Base-by-base conservation (phyloP, 2,329 filamentous ascomycete genomes). In the Cladosporium cucumerinum region DNA sequence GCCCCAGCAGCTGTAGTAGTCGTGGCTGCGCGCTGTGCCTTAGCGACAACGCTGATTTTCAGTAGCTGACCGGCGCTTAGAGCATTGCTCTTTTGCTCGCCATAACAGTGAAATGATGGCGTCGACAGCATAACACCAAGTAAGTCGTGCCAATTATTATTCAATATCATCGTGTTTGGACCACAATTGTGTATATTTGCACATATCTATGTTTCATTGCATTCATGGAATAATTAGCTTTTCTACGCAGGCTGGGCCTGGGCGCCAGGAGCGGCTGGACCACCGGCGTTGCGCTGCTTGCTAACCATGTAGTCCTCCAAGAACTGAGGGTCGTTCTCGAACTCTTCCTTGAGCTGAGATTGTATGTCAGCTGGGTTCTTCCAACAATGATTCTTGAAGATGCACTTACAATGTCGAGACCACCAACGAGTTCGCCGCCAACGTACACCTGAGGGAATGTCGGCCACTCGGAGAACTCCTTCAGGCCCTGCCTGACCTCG, bases 401-500 rank as follows among this genome's bases (percentile, higher is more conserved):
- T n/a, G 23, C 43, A 84, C 92, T 84, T 82, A 97, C 94, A 79
- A 99, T 99, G 78, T 99, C 95, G 72, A 99, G 80, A 1, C 95
- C 95, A 65, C 95, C 94, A 25, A 98, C 89, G 58, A 99, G 82
- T 77, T 97, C 93, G 16, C 95, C 94, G 66, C 89, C 86, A 14
- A 96, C 87, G 88, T 94, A 99, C 68, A 99, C 81, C 79, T 99
- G 95, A 23, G 95, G 95, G 79, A 92, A 99, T 0, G 95, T 99
- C 11, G 95, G 95, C 95, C 95, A 99, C 68, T 98, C 95, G n/a
- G 93, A 93, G 77, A 88, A 98, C 80, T 95, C 92, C 84, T 99
- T 99, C 74, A 99, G 81, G 0, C 95, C 95, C 80, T 98, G 94
- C 67, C 95, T 86, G 57, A 99, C 95, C 78, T 98, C 94, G 74